Base-by-base conservation (phyloP, 495 filamentous ascomycete genomes). In the Hyphodiscus hymeniophilus region DNA sequence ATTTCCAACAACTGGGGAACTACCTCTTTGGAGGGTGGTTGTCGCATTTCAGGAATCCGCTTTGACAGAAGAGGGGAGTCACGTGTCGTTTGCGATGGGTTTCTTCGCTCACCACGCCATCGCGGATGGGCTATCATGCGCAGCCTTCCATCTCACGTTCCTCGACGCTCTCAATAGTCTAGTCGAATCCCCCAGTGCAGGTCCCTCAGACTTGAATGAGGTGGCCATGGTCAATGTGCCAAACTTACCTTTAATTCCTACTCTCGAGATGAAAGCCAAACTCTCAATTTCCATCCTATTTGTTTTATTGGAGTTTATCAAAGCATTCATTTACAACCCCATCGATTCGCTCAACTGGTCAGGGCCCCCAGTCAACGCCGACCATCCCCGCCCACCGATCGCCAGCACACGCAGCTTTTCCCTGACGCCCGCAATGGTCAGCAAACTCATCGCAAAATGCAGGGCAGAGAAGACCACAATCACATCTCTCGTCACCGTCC, bases 21-120 rank as follows among this genome's bases (percentile, higher is more conserved):
- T 35, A 10, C 47, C 38, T 7, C 10, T 50, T 12, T 50, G 47
- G 47, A 10, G 47, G 15, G 13, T 43, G 22, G 39, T 48, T n/a
- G 35, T 48, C 28, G 30, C 35, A 7, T 16, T 31, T 13, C 35
- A 17, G n/a, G 7, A n/a, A 21, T 18, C 40, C 6, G 22, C 24
- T 10, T 12, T 36, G 2, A 26, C 15, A 8, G 39, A 17, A 35
- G 7, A 40, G 21, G 47, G 16, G 17, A 5, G 17, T 16, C 3
- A 20, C 32, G 12, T 16, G 35, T 7, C n/a, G 17, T 44, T 50
- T 22, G 31, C 13, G 1, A 5, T 50, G 11, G 24, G 33, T 11
- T 50, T 50, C 39, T 35, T 50, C 39, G n/a, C 7, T 16, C 38
- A 50, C n/a, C 47, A 50, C 36, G 47, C 11, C 2, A 50, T 50